phyloP scores from a whole-genome alignment of 306 rosid species.

The Lathyrus oleraceus region DNA sequence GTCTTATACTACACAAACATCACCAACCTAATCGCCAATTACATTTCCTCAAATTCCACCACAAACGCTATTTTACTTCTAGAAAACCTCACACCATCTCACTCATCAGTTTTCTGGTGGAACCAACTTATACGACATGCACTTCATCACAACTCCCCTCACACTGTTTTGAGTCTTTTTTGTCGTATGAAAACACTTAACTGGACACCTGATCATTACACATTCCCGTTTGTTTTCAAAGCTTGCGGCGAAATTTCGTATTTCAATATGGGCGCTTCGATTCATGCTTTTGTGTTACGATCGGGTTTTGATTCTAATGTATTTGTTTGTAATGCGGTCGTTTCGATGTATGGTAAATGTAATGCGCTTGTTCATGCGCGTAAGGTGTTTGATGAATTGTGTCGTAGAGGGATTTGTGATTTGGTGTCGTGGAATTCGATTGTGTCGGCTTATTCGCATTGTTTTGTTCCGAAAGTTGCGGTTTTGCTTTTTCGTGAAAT shows the following conservation, averaged over 20 bases:
- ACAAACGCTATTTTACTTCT: neutral
- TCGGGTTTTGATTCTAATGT: constrained; percentile 52
- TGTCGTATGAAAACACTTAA: neutral
- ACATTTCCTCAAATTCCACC: neutral
- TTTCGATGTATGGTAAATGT: constrained; percentile 77
- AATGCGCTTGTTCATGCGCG: constrained; percentile 47
- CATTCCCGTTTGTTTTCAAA: constrained; percentile 1
- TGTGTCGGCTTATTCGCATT: constrained; percentile 55
- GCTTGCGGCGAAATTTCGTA: neutral
- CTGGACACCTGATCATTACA: neutral
- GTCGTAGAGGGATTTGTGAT: constrained; percentile 56
- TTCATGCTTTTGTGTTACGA: neutral
- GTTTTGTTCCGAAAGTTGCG: constrained; percentile 43
- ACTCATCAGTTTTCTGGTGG: neutral
- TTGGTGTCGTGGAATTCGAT: constrained; percentile 82
- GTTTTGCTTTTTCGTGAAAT: constrained; percentile 50
- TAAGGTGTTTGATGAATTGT: constrained; percentile 68
- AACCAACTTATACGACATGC: neutral
- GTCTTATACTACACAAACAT: neutral
- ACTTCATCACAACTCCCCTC: neutral
- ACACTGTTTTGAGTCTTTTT: neutral
- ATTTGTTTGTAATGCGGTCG: constrained; percentile 73
- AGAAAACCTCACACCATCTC: neutral
- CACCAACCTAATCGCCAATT: neutral
- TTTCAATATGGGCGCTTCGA: neutral